Evolutionary conservation across 495 filamentous ascomycete species (phyloP).

Genomic region (Talaromyces adpressus): DNA sequence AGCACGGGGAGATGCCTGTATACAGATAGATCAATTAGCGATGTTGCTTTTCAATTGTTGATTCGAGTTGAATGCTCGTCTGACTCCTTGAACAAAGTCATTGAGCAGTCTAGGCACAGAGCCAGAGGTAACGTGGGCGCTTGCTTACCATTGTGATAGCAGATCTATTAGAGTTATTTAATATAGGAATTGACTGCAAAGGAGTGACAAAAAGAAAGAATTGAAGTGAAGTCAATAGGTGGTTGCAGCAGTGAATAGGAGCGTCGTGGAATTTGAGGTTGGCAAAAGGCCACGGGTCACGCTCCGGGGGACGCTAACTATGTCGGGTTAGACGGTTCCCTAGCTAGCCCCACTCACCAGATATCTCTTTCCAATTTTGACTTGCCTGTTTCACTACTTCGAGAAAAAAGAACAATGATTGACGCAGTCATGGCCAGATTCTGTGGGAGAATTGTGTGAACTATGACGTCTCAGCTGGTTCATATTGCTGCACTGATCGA

Average conservation of each 20-base stretch:
- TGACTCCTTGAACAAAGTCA: not conserved
- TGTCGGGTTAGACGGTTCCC: not conserved
- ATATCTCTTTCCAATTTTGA: not conserved
- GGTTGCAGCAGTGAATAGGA: not conserved
- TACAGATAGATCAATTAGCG: conserved; percentile 2
- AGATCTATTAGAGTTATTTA: not conserved
- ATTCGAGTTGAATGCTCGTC: not conserved
- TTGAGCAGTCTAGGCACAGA: not conserved
- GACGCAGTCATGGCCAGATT: too few species aligned
- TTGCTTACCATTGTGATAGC: conserved; percentile 4
- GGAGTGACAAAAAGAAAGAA: conserved; percentile 1
- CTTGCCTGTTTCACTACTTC: not conserved
- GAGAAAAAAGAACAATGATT: too few species aligned
- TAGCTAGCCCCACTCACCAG: not conserved
- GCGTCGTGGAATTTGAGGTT: conserved; percentile 3
- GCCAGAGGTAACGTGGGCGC: not conserved
- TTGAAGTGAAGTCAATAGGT: not conserved
- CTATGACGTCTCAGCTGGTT: not conserved
- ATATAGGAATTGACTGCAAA: not conserved
- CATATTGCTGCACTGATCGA: not conserved
- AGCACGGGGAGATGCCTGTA: conserved; percentile 40
- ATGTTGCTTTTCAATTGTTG: not conserved
- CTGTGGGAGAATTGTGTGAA: not conserved
- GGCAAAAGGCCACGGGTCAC: conserved; percentile 8
- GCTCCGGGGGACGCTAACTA: not conserved